A percentile compares a stretch with the other conserved stretches of the same genome.
Conservation (phyloP, 768 basidiomycete genomes). For the Crassisporium funariophilum region DNA sequence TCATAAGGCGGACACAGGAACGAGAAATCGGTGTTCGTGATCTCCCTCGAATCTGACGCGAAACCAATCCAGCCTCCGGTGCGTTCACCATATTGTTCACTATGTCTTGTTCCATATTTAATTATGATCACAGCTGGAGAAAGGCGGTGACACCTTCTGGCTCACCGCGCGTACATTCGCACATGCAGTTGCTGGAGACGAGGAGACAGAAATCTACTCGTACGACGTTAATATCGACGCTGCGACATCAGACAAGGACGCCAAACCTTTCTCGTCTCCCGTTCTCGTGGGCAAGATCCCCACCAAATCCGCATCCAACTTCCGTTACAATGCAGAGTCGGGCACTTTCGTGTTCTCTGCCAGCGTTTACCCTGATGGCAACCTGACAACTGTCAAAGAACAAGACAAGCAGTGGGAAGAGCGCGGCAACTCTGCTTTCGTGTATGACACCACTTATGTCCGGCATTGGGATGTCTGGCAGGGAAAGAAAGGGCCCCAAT, state of each 20-base stretch:
- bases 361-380: constrained; percentile 75
- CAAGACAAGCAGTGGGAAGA: constrained; percentile 74
- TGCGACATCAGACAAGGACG: constrained; percentile 25
- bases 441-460: constrained; percentile 69
- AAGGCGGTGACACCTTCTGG: constrained; percentile 82
- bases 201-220: constrained; percentile 60
- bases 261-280: constrained; percentile 37
- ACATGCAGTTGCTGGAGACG: constrained; percentile 60
- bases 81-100: constrained; percentile 18
- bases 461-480: constrained; percentile 84
- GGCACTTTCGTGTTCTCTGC: constrained; percentile 84
- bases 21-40: constrained; percentile 65
- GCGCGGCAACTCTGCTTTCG: constrained; percentile 70
- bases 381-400: constrained; percentile 65
- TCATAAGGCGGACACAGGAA: constrained; percentile 47
- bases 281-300: constrained; percentile 66
- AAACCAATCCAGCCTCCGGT: constrained; percentile 58
- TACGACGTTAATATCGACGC: constrained; percentile 49
- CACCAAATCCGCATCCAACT: constrained; percentile 67
- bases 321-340: constrained; percentile 59
- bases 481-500: constrained; percentile 66
- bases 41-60: constrained; percentile 53
- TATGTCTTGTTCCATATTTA: not conserved
- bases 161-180: constrained; percentile 69
- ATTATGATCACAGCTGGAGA: constrained; percentile 43